A percentile compares a stretch with the other conserved stretches of the same genome.
phyloP scores from a whole-genome alignment of 306 rosid species.

The Geum urbanum region DNA sequence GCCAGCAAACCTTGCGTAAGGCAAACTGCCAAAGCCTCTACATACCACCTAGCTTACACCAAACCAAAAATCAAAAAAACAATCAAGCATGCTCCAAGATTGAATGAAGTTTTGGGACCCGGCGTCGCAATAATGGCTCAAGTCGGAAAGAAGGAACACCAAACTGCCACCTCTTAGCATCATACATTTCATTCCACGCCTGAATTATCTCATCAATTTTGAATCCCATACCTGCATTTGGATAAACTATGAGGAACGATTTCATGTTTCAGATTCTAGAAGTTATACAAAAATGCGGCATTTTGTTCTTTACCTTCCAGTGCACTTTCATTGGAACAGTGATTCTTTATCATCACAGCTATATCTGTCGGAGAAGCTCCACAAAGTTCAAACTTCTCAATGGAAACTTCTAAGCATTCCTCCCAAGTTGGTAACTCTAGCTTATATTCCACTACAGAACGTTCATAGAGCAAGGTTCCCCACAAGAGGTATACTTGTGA shows the following conservation, averaged over 20 bases:
- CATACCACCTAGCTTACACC: constrained; percentile 30
- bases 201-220: constrained; percentile 92
- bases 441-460: constrained; percentile 81
- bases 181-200: constrained; percentile 98
- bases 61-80: background rate
- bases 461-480: constrained; percentile 85
- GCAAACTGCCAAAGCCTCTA: constrained; percentile 41
- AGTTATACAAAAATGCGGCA: background rate
- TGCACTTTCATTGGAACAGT: constrained; percentile 84
- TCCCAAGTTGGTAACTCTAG: constrained; percentile 88
- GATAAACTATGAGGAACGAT: constrained; percentile 12
- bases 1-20: constrained; percentile 38
- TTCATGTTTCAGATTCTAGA: constrained; percentile 18
- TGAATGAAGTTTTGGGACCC: constrained; percentile 75
- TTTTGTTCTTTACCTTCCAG: constrained; percentile 56
- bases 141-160: constrained; percentile 89
- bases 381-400: constrained; percentile 89
- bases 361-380: constrained; percentile 87
- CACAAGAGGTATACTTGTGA: constrained; percentile 78
- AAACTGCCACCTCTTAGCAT: constrained; percentile 91
- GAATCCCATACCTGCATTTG: constrained; percentile 65
- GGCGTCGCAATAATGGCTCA: constrained; percentile 87
- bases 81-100: constrained; percentile 64
- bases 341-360: constrained; percentile 95
- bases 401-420: constrained; percentile 84